These are phyloP conservation scores for Fusarium fujikuroi DNA, from an alignment of 2,329 filamentous ascomycete genomes.

Conservation along the genomic window DNA sequence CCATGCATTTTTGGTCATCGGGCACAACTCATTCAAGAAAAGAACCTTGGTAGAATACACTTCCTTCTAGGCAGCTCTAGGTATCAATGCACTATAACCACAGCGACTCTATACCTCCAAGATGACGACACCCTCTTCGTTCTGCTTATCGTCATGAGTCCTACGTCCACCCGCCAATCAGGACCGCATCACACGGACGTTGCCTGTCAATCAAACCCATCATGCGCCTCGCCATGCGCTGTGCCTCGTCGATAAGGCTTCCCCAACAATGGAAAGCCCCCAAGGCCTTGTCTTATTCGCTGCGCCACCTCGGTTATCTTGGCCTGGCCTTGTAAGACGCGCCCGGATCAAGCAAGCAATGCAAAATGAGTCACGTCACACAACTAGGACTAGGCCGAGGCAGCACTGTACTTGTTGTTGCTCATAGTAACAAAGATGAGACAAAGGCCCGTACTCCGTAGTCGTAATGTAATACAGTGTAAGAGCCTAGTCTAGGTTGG, in stretches of 20 bases:
- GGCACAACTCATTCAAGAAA: slow-evolving; percentile 30
- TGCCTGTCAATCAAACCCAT: slow-evolving; percentile 21
- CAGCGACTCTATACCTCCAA: neutral
- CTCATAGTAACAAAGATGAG: neutral
- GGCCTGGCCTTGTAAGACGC: neutral
- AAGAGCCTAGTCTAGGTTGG: neutral
- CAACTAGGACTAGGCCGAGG: neutral
- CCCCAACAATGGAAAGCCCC: neutral
- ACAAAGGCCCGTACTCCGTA: slow-evolving; percentile 3
- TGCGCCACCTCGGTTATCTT: slow-evolving; percentile 31
- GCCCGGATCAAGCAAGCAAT: slow-evolving; percentile 26
- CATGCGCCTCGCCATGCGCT: slow-evolving; percentile 31
- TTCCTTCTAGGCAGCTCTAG: slow-evolving; percentile 20
- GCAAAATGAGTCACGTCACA: slow-evolving; percentile 36
- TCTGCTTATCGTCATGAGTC: slow-evolving; percentile 31
- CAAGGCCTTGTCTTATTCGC: neutral
- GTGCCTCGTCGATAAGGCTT: slow-evolving; percentile 36
- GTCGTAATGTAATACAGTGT: slow-evolving; percentile 9
- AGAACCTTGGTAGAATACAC: slow-evolving; percentile 30
- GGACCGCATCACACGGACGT: slow-evolving; percentile 21
- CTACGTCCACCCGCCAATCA: slow-evolving; percentile 19
- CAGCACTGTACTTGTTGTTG: neutral
- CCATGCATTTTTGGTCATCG: slow-evolving; percentile 16
- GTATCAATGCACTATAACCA: slow-evolving; percentile 4
- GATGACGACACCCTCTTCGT: slow-evolving; percentile 40